Conservation (phyloP, 1,284 basidiomycete species). For the Ganoderma multipileum region DNA sequence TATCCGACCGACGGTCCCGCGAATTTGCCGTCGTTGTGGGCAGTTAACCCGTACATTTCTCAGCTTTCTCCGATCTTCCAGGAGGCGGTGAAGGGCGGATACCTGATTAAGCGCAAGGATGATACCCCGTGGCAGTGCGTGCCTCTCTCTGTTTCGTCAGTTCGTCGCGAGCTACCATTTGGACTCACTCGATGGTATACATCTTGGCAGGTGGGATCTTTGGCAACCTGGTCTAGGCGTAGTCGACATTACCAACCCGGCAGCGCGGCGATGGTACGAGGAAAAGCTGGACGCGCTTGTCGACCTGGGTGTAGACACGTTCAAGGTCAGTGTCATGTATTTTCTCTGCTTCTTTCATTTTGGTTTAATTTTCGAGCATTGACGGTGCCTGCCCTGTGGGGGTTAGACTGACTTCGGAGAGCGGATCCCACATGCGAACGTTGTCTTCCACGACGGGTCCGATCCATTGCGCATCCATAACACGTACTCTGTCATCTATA, state of each 20-base stretch:
- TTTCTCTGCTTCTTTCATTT: neutral
- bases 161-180: neutral
- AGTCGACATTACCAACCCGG: slow-evolving; percentile 77
- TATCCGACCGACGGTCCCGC: too few species aligned
- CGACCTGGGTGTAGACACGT: slow-evolving; percentile 74
- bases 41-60: slow-evolving; percentile 74
- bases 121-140: slow-evolving; percentile 77
- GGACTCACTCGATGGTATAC: neutral
- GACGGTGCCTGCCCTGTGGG: neutral
- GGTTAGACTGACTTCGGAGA: slow-evolving; percentile 74
- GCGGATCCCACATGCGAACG: slow-evolving; percentile 67
- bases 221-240: slow-evolving; percentile 78
- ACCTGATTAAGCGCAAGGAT: slow-evolving; percentile 73
- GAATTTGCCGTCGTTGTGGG: neutral
- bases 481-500: slow-evolving; percentile 71
- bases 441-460: slow-evolving; percentile 72
- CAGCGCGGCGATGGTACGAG: slow-evolving; percentile 70
- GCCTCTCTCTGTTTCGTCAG: neutral
- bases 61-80: slow-evolving; percentile 75
- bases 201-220: slow-evolving; percentile 61
- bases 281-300: slow-evolving; percentile 65
- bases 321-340: slow-evolving; percentile 56
- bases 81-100: slow-evolving; percentile 70
- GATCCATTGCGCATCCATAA: slow-evolving; percentile 75
- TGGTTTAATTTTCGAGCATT: neutral